These are phyloP conservation scores for Paramecium pentaurelia DNA, from an alignment of 73 alveolate genomes.

Conservation along the genomic window DNA sequence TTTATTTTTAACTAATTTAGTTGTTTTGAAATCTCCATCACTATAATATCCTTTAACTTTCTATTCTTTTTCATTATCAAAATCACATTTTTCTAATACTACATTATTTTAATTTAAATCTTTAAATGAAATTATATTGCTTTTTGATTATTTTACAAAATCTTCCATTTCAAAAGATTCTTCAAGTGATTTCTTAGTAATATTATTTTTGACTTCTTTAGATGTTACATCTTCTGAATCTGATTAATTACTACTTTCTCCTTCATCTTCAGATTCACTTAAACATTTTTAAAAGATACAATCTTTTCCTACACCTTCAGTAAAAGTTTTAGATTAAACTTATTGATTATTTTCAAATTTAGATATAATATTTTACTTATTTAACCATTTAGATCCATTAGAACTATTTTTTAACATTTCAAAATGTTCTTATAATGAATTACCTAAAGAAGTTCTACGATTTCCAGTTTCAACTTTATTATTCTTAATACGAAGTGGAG, in stretches of 20 bases:
- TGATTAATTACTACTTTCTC: background rate
- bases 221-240: background rate
- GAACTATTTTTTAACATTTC: background rate
- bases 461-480: background rate
- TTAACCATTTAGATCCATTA: background rate
- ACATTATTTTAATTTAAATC: background rate
- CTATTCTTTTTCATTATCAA: background rate
- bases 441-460: background rate
- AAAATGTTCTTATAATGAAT: background rate
- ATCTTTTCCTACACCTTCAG: conserved; percentile 20
- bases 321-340: background rate
- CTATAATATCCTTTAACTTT: background rate
- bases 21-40: conserved; percentile 9
- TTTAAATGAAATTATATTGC: background rate
- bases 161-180: background rate
- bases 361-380: background rate
- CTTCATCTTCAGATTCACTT: background rate
- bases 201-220: background rate
- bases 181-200: background rate
- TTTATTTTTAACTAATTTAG: background rate
- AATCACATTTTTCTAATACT: background rate
- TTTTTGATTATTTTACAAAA: background rate
- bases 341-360: background rate
- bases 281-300: background rate
- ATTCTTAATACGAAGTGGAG: background rate